Evolutionary conservation across 78 protist species (phyloP).

Genomic region (Acrasis kona): DNA sequence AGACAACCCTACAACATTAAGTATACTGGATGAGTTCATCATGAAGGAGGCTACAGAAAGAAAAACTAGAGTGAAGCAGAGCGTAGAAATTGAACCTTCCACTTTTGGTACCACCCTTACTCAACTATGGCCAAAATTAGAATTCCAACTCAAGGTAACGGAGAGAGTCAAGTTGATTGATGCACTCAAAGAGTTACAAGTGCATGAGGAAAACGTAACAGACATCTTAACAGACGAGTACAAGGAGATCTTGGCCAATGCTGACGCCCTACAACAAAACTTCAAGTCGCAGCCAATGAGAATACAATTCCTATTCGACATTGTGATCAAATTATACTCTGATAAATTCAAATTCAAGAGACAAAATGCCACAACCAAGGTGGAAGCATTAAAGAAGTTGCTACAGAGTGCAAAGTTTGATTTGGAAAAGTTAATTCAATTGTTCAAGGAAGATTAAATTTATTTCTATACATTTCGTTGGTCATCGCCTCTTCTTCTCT

Average conservation of each 20-base stretch:
- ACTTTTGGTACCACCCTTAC: too few relatives aligned
- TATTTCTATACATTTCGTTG: too few relatives aligned
- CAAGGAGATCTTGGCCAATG: background rate
- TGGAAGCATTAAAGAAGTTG: background rate
- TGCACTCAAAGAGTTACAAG: constrained; percentile 13
- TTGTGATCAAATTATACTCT: constrained; percentile 10
- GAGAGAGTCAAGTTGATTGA: constrained; percentile 17
- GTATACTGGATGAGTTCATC: constrained; percentile 30
- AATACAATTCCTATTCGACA: background rate
- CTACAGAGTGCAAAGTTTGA: too few relatives aligned
- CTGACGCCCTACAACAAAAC: constrained; percentile 12
- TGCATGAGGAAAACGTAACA: constrained; percentile 5
- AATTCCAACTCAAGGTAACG: constrained; percentile 4
- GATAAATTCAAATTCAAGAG: constrained; percentile 24
- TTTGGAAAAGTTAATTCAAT: too few relatives aligned
- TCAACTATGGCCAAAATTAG: background rate
- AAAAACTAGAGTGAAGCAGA: background rate
- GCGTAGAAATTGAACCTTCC: too few relatives aligned
- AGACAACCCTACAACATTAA: constrained; percentile 16
- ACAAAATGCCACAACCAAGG: background rate
- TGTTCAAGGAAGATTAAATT: too few relatives aligned
- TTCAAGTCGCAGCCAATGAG: background rate
- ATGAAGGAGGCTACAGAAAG: constrained; percentile 13
- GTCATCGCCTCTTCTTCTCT: too few relatives aligned
- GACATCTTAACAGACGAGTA: constrained; percentile 1